These are phyloP conservation scores for Casaregolazyma lundiana DNA, from an alignment of 1,139 yeast genomes.

Conservation along the genomic window DNA sequence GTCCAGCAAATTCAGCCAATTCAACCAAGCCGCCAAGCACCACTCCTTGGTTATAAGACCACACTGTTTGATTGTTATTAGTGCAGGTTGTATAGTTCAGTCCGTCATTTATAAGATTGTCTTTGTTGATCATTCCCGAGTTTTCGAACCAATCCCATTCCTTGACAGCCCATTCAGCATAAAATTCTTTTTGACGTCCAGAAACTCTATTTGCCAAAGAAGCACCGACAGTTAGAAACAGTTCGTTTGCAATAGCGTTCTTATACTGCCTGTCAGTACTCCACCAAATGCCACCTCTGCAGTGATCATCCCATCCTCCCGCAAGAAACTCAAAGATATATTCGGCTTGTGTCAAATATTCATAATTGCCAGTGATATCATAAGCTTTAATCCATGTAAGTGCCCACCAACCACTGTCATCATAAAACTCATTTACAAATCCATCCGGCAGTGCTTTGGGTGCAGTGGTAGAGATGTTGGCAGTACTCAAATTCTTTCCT, in stretches of 20 bases:
- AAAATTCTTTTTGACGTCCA: conserved; percentile 4
- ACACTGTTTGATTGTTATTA: conserved; percentile 16
- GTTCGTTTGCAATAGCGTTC: conserved; percentile 19
- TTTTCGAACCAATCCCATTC: conserved; percentile 17
- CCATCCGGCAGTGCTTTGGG: conserved; percentile 11
- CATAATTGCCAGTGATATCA: conserved; percentile 14
- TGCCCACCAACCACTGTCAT: conserved; percentile 22
- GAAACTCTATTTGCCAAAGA: conserved; percentile 14
- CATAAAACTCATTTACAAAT: conserved; percentile 17
- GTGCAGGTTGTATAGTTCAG: conserved; percentile 13
- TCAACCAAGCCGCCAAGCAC: conserved; percentile 20
- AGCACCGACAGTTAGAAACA: conserved; percentile 16
- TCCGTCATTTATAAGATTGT: conserved; percentile 17
- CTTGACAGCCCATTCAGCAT: conserved; percentile 17
- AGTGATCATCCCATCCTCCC: conserved; percentile 14
- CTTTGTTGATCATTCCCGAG: conserved; percentile 15
- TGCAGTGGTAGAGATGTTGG: background rate
- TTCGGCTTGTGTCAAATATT: conserved; percentile 13
- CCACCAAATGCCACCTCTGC: conserved; percentile 21
- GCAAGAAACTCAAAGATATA: conserved; percentile 17
- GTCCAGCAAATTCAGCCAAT: conserved; percentile 6
- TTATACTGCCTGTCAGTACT: conserved; percentile 14
- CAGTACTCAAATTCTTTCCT: conserved; percentile 7
- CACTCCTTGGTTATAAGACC: conserved; percentile 23
- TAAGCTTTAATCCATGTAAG: conserved; percentile 18